Conservation (phyloP, 2,329 filamentous ascomycete genomes). For the Sporothrix pseudoabietina region DNA sequence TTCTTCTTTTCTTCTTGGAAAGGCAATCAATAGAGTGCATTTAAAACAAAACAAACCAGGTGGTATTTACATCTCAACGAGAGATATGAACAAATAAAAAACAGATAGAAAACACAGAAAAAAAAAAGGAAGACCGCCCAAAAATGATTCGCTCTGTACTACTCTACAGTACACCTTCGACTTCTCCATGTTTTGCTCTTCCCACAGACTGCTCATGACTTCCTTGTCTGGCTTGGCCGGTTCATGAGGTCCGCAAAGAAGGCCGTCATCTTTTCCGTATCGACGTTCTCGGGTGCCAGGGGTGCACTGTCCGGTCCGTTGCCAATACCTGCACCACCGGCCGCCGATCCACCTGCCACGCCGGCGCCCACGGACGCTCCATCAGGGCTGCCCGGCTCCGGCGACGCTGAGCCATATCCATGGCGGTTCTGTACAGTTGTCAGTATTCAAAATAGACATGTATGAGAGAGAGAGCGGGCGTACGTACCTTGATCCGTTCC, state of each 20-base stretch:
- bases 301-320: slow-evolving; percentile 2
- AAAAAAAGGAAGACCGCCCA: background rate
- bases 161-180: background rate
- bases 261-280: slow-evolving; percentile 60
- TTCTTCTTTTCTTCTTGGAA: no score
- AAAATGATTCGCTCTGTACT: slow-evolving; percentile 8
- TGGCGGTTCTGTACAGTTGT: slow-evolving; percentile 56
- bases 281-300: slow-evolving; percentile 43
- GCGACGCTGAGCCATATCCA: slow-evolving; percentile 50
- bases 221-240: slow-evolving; percentile 39
- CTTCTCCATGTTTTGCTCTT: background rate
- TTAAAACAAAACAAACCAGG: background rate
- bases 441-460: background rate
- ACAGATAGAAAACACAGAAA: background rate
- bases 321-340: slow-evolving; percentile 39
- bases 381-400: slow-evolving; percentile 48
- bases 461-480: slow-evolving; percentile 34
- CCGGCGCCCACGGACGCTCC: slow-evolving; percentile 43
- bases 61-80: background rate
- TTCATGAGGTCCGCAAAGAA: slow-evolving; percentile 65
- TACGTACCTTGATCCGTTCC: slow-evolving; percentile 73
- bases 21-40: no score
- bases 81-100: background rate
- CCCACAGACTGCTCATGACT: slow-evolving; percentile 18
- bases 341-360: slow-evolving; percentile 32